These are phyloP conservation scores for Retiboletus flavoniger DNA, from an alignment of 1,284 basidiomycete genomes.

Conservation along the genomic window DNA sequence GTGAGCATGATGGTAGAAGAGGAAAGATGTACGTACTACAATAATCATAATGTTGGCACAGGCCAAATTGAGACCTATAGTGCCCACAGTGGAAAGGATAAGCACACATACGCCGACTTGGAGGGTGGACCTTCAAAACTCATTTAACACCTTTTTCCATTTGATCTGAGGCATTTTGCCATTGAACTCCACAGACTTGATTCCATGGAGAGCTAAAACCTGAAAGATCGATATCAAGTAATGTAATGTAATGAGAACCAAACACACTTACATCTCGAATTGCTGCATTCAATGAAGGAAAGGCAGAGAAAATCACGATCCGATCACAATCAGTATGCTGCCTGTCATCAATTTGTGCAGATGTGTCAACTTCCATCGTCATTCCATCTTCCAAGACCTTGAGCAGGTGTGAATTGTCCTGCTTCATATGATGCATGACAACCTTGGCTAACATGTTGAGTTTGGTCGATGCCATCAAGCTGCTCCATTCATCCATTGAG, in stretches of 20 bases:
- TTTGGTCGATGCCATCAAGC: no score
- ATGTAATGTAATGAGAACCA: not conserved
- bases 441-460: no score
- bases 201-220: not conserved
- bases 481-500: not conserved
- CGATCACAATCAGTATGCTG: not conserved
- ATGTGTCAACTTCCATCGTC: not conserved
- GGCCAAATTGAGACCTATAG: not conserved
- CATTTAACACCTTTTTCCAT: not conserved
- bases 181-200: not conserved
- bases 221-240: not conserved
- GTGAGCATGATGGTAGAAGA: not conserved
- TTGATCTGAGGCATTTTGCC: not conserved
- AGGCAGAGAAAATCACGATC: not conserved
- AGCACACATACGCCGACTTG: not conserved
- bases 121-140: not conserved
- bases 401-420: not conserved
- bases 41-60: not conserved
- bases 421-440: no score
- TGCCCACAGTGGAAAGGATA: not conserved
- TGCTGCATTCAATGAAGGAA: not conserved
- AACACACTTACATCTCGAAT: not conserved
- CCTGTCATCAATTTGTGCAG: not conserved
- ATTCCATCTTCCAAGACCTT: not conserved
- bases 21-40: not conserved